Evolutionary conservation across 2,329 filamentous ascomycete species (phyloP), one percentile per base, ranked within the genome.

Genomic region (Fonsecaea pedrosoi): DNA sequence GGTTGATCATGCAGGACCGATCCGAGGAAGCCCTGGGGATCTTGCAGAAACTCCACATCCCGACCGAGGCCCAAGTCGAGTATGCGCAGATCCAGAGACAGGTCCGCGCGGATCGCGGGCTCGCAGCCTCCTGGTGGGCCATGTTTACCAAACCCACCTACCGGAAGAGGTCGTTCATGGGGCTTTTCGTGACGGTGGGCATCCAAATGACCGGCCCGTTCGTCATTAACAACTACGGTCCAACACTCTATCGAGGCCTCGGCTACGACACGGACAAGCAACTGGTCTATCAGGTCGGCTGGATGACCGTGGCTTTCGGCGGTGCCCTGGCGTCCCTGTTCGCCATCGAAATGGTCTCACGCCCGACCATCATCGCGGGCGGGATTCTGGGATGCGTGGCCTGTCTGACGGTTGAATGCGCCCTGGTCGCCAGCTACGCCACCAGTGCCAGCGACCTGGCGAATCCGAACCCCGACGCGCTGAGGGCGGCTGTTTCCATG

Each of bases 401-500:
- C 6, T 54, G 50, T 21, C 63, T 69, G 4, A 38, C 57, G 12
- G 13, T 61, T 13, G 64, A 64, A 32, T 53, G 42, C 7, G 58
- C 68, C 30, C 62, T 70, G 13, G 63, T 70, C 1, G 68, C 69
- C 1, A 38, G 18, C 8, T 71, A 65, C 35, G 59, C 59, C 18
- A 48, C 57, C 13, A 18, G 7, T 25, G 58, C 45, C 15, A 56
- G 56, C 15, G 45, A 32, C 15, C 25, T 65, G 9, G 54, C 55
- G 7, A 54, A 54, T 13, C 63, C 63, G 21, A 69, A 69, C 30
- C 2, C 13, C 21, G 34, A 5, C 35, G 66, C 63, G 3, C 59
- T 69, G 2, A 13, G 50, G 9, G 61, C 59, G 4, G 60, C 50
- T 2, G 62, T 70, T 7, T 87, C 91, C 68, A 94, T 95, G 82